Base-by-base conservation (phyloP, 2,329 filamentous ascomycete species). In the Xylaria sp. region DNA sequence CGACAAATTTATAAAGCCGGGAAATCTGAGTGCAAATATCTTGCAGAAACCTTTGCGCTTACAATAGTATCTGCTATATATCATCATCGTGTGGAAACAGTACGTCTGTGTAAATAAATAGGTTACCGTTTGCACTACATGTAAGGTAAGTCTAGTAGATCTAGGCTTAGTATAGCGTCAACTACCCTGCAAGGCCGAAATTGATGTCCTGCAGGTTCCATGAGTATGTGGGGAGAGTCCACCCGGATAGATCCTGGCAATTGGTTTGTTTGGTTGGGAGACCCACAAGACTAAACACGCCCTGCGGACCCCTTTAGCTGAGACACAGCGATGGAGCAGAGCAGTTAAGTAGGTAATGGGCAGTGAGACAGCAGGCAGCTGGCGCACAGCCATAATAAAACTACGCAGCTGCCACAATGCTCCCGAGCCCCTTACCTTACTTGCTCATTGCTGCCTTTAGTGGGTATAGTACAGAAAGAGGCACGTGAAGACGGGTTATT, bases 401-500 rank as follows among this genome's bases (percentile, higher is more conserved):
- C 15, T 5, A 33, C 20, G 20, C 28, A 56, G 31, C 33, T 56
- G 54, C 31, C 31, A 36, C 25, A 28, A 28, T 6, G 15, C 6
- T 15, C 5, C 25, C 28, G 2, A 28, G 28, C 6, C 25, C 18
- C 15, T 28, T 28, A 6, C 12, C 5, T n/a, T 49, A 5, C 1
- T 43, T 18, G 12, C 2, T 12, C 18, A 31, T 59, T 33, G 56
- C 61, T 58, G 58, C 64, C 54, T 52, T 48, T 54, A 15, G 25
- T 59, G 43, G 46, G 28, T 3, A 15, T 3, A 4, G 64, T 15
- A 28, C 33, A 13, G 31, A 31, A 18, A 56, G 20, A 52, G 15
- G 61, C 75, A 76, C 75, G 75, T 75, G 74, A 76, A 68, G 67
- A 74, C 74, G 73, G 71, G 73, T 76, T 63, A 67, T 63, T 64